Evolutionary conservation across 2,329 filamentous ascomycete genomes (phyloP).

Genomic region (Penicillium sp.): DNA sequence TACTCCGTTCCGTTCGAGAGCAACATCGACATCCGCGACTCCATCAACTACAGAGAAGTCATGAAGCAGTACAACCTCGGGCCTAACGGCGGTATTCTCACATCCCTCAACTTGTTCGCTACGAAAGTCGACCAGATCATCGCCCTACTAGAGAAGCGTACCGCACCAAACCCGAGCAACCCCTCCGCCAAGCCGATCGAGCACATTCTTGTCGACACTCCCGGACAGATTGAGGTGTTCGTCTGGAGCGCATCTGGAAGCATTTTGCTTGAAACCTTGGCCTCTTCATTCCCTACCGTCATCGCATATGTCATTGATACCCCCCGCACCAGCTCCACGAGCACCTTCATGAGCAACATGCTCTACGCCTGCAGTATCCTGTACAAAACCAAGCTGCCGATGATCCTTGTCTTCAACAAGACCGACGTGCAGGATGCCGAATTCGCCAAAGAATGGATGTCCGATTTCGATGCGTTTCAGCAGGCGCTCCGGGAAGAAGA

Average conservation of each 20-base stretch:
- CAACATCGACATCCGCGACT: conserved; percentile 98
- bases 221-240: conserved; percentile 96
- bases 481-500: conserved; percentile 73
- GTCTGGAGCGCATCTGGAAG: conserved; percentile 95
- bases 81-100: conserved; percentile 92
- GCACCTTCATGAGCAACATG: conserved; percentile 99
- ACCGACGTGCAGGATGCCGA: conserved; percentile 85
- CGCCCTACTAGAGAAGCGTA: conserved; percentile 77
- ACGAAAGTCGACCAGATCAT: conserved; percentile 98
- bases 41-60: conserved; percentile 97
- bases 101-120: conserved; percentile 88
- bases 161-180: conserved; percentile 48
- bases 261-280: conserved; percentile 84
- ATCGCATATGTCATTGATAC: conserved; percentile 98
- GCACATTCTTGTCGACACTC: conserved; percentile 87
- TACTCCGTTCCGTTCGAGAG: conserved; percentile 86
- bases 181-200: conserved; percentile 53
- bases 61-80: conserved; percentile 99
- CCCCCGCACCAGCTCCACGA: conserved; percentile 81
- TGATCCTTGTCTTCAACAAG: conserved; percentile 99
- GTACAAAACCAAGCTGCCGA: conserved; percentile 96
- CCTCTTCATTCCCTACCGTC: conserved; percentile 89
- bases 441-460: conserved; percentile 98
- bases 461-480: conserved; percentile 94
- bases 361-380: conserved; percentile 96